Base-by-base conservation (phyloP, 768 basidiomycete species). In the Tricholoma sp. region DNA sequence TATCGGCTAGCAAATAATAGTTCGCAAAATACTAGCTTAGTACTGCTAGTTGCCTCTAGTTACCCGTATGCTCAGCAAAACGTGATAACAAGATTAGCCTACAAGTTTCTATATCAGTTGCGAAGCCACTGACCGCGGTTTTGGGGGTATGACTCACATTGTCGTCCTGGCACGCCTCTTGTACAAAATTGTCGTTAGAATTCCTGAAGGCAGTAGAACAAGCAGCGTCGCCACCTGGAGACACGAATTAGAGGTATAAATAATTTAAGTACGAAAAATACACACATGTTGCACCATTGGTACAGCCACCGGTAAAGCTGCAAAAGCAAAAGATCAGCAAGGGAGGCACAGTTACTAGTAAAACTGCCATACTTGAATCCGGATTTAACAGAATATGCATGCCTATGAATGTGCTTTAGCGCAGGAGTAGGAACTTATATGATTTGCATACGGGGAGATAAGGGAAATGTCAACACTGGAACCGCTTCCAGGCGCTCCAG, bases 201-300 rank as follows among this genome's bases (percentile, higher is more conserved):
- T 62, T 33, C 49, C 65, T 66, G 69, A 78, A 78, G 1, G 76
- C 78, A 2, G 65, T 66, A 31, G 58, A 54, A 63, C 77, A 78
- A 58, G 61, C 62, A 9, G 70, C 54, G 20, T 63, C 60, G 29
- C 59, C 69, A 61, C 78, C 77, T 79, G 50, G 4, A 20, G 50
- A 17, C 32, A 37, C 48, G 12, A 39, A 33, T 9, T 39, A 51
- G 11, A 20, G 2, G 1, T n/a, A 32, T 34, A 15, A 53, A 24
- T 50, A 29, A 24, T 24, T 24, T 37, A 8, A 33, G 36, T 12
- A 31, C 17, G 7, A 3, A 12, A 17, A 44, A 31, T 3, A 60
- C 74, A 65, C 59, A 77, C 79, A 80, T 58, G 72, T 66, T n/a
- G 73, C 68, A 1, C 79, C 79, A 15, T 74, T 74, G 49, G 77